Conservation (phyloP, 495 filamentous ascomycete species). For the Aeminium ludgeri region DNA sequence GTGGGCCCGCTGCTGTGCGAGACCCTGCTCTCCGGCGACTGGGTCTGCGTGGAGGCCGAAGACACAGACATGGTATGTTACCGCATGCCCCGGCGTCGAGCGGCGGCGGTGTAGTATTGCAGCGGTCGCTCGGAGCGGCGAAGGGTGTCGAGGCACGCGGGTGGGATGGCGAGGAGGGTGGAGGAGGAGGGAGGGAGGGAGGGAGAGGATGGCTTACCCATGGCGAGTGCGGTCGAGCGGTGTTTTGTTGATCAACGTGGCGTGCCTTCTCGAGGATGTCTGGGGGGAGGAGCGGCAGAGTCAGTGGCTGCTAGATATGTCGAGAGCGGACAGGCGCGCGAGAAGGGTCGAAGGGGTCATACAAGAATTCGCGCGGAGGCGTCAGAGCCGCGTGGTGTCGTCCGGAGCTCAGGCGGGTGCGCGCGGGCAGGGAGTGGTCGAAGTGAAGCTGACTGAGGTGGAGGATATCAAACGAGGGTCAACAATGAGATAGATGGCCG, state of each 20-base stretch:
- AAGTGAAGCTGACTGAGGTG: too few species aligned
- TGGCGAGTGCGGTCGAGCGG: slow-evolving; percentile 14
- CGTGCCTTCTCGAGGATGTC: slow-evolving; percentile 10
- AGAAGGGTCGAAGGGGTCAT: too few species aligned
- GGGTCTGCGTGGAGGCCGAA: not conserved
- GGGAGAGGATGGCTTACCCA: slow-evolving; percentile 22
- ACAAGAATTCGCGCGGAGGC: too few species aligned
- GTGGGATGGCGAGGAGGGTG: slow-evolving; percentile 1
- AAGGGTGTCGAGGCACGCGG: not conserved
- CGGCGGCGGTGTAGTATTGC: slow-evolving; percentile 1
- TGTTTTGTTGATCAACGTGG: slow-evolving; percentile 8
- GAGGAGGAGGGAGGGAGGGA: not conserved
- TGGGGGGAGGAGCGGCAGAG: slow-evolving; percentile 4
- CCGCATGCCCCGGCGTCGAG: not conserved
- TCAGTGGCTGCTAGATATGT: too few species aligned
- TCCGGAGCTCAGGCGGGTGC: too few species aligned
- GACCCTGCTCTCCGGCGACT: not conserved
- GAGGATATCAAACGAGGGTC: too few species aligned
- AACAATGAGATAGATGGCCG: too few species aligned
- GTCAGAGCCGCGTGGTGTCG: too few species aligned
- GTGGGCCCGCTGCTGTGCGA: not conserved
- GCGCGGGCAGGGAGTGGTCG: too few species aligned
- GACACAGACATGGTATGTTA: slow-evolving; percentile 1
- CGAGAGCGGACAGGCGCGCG: too few species aligned
- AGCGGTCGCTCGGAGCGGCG: too few species aligned